A percentile compares a stretch with the other conserved stretches of the same genome.
Evolutionary conservation across 2,329 filamentous ascomycete species (phyloP).

Genomic region (Beauveria brongniartii): DNA sequence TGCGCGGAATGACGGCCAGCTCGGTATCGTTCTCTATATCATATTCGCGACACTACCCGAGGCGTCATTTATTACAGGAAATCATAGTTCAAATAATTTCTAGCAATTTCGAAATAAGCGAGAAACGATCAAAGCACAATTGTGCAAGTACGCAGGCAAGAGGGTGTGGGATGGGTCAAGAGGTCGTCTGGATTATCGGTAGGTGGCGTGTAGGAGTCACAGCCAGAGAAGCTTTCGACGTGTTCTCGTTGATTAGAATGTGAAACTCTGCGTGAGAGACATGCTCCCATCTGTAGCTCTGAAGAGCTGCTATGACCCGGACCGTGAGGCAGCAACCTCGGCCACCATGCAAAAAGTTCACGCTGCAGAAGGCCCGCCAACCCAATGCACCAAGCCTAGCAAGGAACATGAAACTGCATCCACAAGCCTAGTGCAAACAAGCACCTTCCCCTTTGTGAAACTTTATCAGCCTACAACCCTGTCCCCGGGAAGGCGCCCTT

Average conservation of each 20-base stretch:
- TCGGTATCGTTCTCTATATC: slow-evolving; percentile 1
- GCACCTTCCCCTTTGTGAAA: neutral
- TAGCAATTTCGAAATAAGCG: too few species aligned
- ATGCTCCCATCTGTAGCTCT: too few species aligned
- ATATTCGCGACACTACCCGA: slow-evolving; percentile 23
- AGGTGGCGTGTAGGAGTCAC: slow-evolving; percentile 7
- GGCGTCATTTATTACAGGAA: slow-evolving; percentile 11
- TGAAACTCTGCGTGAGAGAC: too few species aligned
- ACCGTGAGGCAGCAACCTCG: neutral
- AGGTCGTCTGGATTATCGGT: neutral
- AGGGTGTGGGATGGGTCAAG: slow-evolving; percentile 1
- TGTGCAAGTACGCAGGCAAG: neutral
- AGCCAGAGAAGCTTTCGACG: too few species aligned
- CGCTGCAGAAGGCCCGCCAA: neutral
- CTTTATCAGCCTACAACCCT: slow-evolving; percentile 41
- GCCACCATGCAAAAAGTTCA: neutral
- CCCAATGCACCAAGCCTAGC: neutral
- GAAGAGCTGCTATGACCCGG: too few species aligned
- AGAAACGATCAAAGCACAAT: neutral
- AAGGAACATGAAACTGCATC: neutral
- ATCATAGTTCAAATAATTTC: neutral
- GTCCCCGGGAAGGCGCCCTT: slow-evolving; percentile 90
- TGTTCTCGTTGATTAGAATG: too few species aligned
- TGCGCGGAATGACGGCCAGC: neutral
- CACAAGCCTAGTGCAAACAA: neutral